phyloP scores from a whole-genome alignment of 2,329 filamentous ascomycete species.

The Rugonectria rugulosa region DNA sequence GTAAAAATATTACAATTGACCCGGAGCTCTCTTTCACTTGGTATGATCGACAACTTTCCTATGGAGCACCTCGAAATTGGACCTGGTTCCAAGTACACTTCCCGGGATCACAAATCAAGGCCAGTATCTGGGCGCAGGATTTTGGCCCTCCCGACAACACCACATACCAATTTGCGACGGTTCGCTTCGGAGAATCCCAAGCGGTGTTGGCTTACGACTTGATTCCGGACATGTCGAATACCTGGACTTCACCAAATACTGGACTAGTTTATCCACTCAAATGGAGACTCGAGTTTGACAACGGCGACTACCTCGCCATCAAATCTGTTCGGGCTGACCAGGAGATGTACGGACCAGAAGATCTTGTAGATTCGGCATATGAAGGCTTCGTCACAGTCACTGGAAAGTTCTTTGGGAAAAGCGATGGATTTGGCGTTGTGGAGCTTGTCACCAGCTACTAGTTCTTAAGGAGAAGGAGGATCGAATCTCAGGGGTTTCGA shows the following conservation, averaged over 20 bases:
- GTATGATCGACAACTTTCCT: constrained; percentile 10
- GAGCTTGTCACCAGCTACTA: constrained; percentile 5
- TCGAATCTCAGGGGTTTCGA: too few species aligned
- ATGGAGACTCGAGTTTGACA: constrained; percentile 11
- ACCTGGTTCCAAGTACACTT: constrained; percentile 13
- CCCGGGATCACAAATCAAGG: constrained; percentile 6
- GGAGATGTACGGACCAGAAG: constrained; percentile 4
- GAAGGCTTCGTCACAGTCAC: constrained; percentile 4
- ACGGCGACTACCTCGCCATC: constrained; percentile 2
- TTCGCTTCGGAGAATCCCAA: neutral
- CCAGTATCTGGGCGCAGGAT: constrained; percentile 5
- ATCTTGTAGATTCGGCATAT: neutral
- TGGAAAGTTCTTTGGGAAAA: constrained; percentile 1
- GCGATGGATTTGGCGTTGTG: neutral
- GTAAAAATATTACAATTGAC: neutral
- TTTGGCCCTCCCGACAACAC: neutral
- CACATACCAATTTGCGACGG: neutral
- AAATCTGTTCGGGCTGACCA: constrained; percentile 3
- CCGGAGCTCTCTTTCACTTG: constrained; percentile 3
- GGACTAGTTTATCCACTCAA: constrained; percentile 1
- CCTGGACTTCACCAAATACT: constrained; percentile 1
- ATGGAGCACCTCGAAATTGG: constrained; percentile 5
- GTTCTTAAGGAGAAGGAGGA: too few species aligned
- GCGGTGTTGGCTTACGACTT: neutral
- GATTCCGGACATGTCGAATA: constrained; percentile 1